A percentile compares a stretch with the other conserved stretches of the same genome.
These are phyloP conservation scores for Candida peoriensis DNA, from an alignment of 805 yeast species.

Conservation along the genomic window DNA sequence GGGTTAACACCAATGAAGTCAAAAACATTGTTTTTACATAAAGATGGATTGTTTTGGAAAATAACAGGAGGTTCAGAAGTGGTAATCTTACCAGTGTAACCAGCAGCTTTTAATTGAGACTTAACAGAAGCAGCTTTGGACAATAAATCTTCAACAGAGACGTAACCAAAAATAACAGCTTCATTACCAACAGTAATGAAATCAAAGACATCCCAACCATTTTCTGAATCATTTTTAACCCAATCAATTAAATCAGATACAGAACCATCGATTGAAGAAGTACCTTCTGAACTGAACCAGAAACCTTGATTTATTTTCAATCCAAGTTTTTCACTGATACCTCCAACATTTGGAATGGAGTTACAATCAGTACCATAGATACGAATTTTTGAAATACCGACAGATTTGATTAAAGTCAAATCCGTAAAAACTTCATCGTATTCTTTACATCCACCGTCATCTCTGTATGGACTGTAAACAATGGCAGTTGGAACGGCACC, in stretches of 20 bases:
- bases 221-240: conserved; percentile 32
- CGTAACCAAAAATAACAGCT: conserved; percentile 63
- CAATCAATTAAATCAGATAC: conserved; percentile 49
- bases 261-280: conserved; percentile 59
- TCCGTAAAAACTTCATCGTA: conserved; percentile 51
- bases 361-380: conserved; percentile 86
- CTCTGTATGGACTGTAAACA: conserved; percentile 75
- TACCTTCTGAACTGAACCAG: conserved; percentile 67
- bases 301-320: conserved; percentile 80
- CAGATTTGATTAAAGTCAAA: conserved; percentile 48
- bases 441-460: conserved; percentile 64
- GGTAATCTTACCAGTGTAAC: conserved; percentile 71
- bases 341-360: conserved; percentile 58
- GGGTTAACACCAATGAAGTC: conserved; percentile 86
- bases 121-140: conserved; percentile 63
- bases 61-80: conserved; percentile 89
- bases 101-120: conserved; percentile 52
- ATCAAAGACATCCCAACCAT: conserved; percentile 72
- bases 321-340: conserved; percentile 55
- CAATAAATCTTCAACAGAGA: conserved; percentile 57
- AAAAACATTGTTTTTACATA: conserved; percentile 65
- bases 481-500: conserved; percentile 47
- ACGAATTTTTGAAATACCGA: conserved; percentile 65
- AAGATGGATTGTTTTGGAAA: conserved; percentile 54
- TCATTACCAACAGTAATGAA: conserved; percentile 85